These are phyloP conservation scores for Arabidopsis lyrata DNA, from an alignment of 441 rosid species.

Conservation along the genomic window DNA sequence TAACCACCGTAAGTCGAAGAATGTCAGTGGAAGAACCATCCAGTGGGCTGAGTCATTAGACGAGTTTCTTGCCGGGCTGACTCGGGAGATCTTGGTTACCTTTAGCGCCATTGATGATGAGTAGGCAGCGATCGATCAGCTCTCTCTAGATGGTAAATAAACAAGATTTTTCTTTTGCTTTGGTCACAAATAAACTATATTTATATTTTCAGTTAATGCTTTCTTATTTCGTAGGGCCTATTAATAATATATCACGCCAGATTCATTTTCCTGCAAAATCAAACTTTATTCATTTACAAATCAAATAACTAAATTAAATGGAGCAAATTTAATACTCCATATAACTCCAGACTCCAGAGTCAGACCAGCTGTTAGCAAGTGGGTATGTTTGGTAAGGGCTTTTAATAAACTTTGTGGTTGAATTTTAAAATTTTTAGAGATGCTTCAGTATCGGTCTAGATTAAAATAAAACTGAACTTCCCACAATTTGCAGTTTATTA, in stretches of 20 bases:
- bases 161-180: neutral
- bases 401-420: neutral
- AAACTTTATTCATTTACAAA: neutral
- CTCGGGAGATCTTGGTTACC: slow-evolving; percentile 15
- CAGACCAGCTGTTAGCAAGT: neutral
- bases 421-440: neutral
- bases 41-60: slow-evolving; percentile 3
- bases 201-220: neutral
- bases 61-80: slow-evolving; percentile 24
- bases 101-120: slow-evolving; percentile 10
- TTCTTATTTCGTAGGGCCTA: neutral
- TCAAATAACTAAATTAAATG: neutral
- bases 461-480: too few species aligned
- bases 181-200: neutral
- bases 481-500: too few species aligned
- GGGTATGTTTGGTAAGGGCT: neutral
- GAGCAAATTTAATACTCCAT: too few species aligned
- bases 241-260: neutral
- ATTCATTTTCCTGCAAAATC: neutral
- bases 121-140: too few species aligned
- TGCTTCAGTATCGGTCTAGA: neutral
- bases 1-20: slow-evolving; percentile 24
- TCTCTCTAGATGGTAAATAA: neutral
- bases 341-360: too few species aligned
- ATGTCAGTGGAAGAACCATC: slow-evolving; percentile 17